These are phyloP conservation scores for Hypoxylon cercidicola DNA, from an alignment of 495 filamentous ascomycete species.

Conservation along the genomic window DNA sequence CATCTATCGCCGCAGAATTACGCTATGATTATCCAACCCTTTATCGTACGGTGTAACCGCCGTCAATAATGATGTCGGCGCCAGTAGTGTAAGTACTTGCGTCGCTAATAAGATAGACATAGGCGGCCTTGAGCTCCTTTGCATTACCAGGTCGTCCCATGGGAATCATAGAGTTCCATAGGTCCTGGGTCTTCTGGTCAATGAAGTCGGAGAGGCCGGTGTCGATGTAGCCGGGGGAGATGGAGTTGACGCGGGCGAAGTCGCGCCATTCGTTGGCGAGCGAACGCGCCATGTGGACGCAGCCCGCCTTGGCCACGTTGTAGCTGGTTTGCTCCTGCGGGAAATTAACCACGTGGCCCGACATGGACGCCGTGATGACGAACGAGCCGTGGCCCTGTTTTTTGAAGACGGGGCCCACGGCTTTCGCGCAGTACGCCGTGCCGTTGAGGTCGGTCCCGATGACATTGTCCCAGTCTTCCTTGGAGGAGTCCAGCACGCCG, in stretches of 20 bases:
- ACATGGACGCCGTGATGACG: conserved; percentile 73
- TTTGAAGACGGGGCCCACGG: conserved; percentile 69
- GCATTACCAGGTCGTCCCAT: conserved; percentile 78
- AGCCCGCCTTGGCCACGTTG: conserved; percentile 82
- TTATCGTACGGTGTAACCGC: conserved; percentile 60
- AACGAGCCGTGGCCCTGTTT: conserved; percentile 55
- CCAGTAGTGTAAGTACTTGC: conserved; percentile 69
- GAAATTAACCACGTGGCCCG: conserved; percentile 78
- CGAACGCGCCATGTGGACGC: conserved; percentile 76
- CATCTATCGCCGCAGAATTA: conserved; percentile 6
- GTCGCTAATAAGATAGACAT: conserved; percentile 79
- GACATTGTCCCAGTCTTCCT: conserved; percentile 60
- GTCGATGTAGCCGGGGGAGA: conserved; percentile 83
- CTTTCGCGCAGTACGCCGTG: conserved; percentile 71
- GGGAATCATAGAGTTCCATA: conserved; percentile 83
- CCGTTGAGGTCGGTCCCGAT: conserved; percentile 74
- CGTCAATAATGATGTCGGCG: conserved; percentile 65
- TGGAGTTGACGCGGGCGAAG: conserved; percentile 82
- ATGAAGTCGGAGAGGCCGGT: conserved; percentile 83
- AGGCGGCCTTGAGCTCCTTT: conserved; percentile 86
- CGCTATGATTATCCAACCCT: neutral
- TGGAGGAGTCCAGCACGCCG: conserved; percentile 54
- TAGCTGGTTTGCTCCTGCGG: conserved; percentile 81
- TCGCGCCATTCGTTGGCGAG: conserved; percentile 82
- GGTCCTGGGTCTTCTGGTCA: conserved; percentile 70